A percentile compares a stretch with the other conserved stretches of the same genome.
These are phyloP conservation scores for Lentinula raphanica DNA, from an alignment of 768 basidiomycete species.

Conservation along the genomic window DNA sequence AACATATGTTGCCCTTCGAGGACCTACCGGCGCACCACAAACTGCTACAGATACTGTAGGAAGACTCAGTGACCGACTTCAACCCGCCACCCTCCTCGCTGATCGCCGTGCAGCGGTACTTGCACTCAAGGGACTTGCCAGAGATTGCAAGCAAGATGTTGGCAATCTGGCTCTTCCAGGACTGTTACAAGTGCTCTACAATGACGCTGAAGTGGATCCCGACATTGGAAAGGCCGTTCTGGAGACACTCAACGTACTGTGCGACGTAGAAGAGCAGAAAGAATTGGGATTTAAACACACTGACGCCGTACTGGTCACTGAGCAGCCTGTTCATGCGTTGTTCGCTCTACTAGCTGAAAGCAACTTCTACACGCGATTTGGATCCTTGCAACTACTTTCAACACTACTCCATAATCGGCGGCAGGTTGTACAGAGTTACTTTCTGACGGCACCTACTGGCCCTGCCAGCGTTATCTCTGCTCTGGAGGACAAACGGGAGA, in stretches of 20 bases:
- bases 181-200: conserved; percentile 74
- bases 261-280: conserved; percentile 64
- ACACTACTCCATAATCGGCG: conserved; percentile 79
- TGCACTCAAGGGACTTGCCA: conserved; percentile 84
- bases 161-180: conserved; percentile 73
- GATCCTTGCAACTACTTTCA: conserved; percentile 76
- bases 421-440: conserved; percentile 81
- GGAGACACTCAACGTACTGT: conserved; percentile 83
- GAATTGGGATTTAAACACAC: conserved; percentile 83
- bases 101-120: conserved; percentile 93
- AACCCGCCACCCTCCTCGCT: conserved; percentile 83
- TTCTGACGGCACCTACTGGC: conserved; percentile 80
- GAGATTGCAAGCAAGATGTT: conserved; percentile 89
- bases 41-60: conserved; percentile 81
- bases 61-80: conserved; percentile 83
- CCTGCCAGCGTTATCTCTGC: conserved; percentile 66
- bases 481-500: conserved; percentile 82
- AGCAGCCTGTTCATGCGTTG: conserved; percentile 68
- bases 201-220: conserved; percentile 85
- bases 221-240: conserved; percentile 91
- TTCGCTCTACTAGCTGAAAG: conserved; percentile 70
- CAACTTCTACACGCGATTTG: conserved; percentile 83
- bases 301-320: conserved; percentile 68
- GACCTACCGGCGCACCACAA: conserved; percentile 79
- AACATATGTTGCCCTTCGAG: conserved; percentile 80